Percentiles rank a stretch among this genome's conserved stretches.
These are phyloP conservation scores for Cenococcum geophilum DNA, from an alignment of 495 filamentous ascomycete genomes.

Conservation along the genomic window DNA sequence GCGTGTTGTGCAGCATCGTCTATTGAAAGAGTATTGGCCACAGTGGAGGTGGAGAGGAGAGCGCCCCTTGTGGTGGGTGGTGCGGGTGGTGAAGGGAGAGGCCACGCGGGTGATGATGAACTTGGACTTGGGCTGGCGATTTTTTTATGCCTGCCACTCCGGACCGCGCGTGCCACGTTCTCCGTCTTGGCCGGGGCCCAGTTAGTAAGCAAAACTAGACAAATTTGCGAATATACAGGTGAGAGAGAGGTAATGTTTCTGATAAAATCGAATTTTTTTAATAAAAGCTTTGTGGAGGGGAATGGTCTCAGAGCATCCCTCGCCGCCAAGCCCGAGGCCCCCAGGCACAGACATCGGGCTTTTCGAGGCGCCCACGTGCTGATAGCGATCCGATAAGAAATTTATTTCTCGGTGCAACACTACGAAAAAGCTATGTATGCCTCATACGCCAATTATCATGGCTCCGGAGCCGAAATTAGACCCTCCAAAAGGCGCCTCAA, in stretches of 20 bases:
- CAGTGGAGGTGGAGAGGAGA: conserved; percentile 6
- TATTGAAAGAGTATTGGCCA: conserved; percentile 14
- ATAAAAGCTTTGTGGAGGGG: too few species aligned
- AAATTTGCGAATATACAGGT: too few species aligned
- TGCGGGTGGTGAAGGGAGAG: background rate
- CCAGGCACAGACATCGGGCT: too few species aligned
- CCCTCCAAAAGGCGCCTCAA: conserved; percentile 18
- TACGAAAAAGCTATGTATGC: background rate
- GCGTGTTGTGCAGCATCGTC: conserved; percentile 27
- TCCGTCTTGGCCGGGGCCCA: background rate
- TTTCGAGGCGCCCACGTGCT: too few species aligned
- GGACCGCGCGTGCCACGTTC: background rate
- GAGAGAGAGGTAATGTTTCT: too few species aligned
- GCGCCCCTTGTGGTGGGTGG: conserved; percentile 1
- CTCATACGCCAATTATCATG: conserved; percentile 7
- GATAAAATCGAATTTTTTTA: too few species aligned
- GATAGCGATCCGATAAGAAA: too few species aligned
- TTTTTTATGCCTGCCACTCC: background rate
- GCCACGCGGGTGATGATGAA: background rate
- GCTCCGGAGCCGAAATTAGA: conserved; percentile 20
- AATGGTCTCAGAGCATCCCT: too few species aligned
- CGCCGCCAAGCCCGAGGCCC: too few species aligned
- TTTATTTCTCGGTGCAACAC: too few species aligned
- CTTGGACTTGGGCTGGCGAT: background rate
- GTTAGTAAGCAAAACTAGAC: too few species aligned